These are phyloP conservation scores for Agaricus subrufescens DNA, from an alignment of 768 basidiomycete genomes.

Conservation along the genomic window DNA sequence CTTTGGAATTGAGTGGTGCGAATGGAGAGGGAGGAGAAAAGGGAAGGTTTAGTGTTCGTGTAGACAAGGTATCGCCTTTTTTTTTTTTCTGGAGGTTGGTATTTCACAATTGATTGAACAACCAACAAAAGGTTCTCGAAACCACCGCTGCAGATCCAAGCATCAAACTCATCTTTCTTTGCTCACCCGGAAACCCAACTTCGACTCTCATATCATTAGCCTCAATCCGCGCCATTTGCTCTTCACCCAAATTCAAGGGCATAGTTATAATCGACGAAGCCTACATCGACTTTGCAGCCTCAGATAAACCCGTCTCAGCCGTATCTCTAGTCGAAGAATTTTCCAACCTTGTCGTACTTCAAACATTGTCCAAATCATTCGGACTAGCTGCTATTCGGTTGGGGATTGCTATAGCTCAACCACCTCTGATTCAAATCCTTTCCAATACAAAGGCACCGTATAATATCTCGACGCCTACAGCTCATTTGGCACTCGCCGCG, in stretches of 20 bases:
- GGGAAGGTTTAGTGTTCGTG: slow-evolving; percentile 68
- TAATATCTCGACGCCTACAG: slow-evolving; percentile 90
- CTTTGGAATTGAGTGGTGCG: slow-evolving; percentile 53
- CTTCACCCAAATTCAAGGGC: slow-evolving; percentile 81
- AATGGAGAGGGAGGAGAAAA: slow-evolving; percentile 69
- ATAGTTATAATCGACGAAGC: slow-evolving; percentile 95
- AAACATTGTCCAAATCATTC: slow-evolving; percentile 95
- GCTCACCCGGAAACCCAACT: slow-evolving; percentile 96
- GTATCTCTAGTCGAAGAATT: slow-evolving; percentile 72
- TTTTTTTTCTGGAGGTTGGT: neutral
- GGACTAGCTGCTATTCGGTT: slow-evolving; percentile 93
- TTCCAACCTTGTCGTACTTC: slow-evolving; percentile 89
- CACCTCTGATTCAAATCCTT: slow-evolving; percentile 85
- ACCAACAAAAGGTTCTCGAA: slow-evolving; percentile 56
- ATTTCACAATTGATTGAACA: neutral
- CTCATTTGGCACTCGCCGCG: slow-evolving; percentile 74
- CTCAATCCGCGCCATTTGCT: slow-evolving; percentile 63
- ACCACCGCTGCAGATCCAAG: slow-evolving; percentile 62
- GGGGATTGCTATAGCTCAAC: slow-evolving; percentile 87
- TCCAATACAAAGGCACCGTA: slow-evolving; percentile 97
- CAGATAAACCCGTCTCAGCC: slow-evolving; percentile 46
- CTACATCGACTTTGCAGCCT: slow-evolving; percentile 87
- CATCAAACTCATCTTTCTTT: slow-evolving; percentile 91
- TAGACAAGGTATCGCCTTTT: slow-evolving; percentile 61
- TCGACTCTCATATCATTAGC: slow-evolving; percentile 79